Evolutionary conservation across 768 basidiomycete species (phyloP).

Genomic region (Boletus sensibilis): DNA sequence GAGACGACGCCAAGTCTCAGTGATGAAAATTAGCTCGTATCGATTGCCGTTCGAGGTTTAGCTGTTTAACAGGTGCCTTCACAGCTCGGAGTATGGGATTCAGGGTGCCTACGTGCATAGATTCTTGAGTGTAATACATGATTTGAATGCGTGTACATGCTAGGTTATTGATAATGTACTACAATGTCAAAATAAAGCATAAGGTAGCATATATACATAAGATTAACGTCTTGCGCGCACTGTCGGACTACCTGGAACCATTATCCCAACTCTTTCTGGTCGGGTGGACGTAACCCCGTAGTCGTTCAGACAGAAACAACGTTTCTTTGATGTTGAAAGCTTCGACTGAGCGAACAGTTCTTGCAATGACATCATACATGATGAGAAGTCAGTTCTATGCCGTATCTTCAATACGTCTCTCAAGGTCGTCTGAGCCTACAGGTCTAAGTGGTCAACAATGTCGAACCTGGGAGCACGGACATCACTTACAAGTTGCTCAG

Average conservation of each 20-base stretch:
- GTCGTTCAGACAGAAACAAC: conserved; percentile 6
- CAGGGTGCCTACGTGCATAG: not conserved
- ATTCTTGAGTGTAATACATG: conserved; percentile 1
- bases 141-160: conserved; percentile 4
- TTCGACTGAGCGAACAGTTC: conserved; percentile 23
- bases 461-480: not conserved
- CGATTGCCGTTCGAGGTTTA: not conserved
- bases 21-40: not conserved
- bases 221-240: conserved; percentile 17
- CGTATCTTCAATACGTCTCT: conserved; percentile 9
- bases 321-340: conserved; percentile 4
- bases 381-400: conserved; percentile 10
- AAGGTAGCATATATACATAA: conserved; percentile 12
- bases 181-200: conserved; percentile 9
- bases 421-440: conserved; percentile 20
- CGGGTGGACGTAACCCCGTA: not conserved
- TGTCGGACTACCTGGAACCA: conserved; percentile 24
- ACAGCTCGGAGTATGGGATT: not conserved
- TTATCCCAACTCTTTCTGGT: conserved; percentile 15
- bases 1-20: not conserved
- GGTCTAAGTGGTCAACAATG: conserved; percentile 3
- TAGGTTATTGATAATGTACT: conserved; percentile 14
- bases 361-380: conserved; percentile 18
- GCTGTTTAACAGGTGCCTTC: no score
- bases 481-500: conserved; percentile 25